These are phyloP conservation scores for Pneumocystis sp. DNA, from an alignment of 1,139 yeast genomes.

Conservation along the genomic window DNA sequence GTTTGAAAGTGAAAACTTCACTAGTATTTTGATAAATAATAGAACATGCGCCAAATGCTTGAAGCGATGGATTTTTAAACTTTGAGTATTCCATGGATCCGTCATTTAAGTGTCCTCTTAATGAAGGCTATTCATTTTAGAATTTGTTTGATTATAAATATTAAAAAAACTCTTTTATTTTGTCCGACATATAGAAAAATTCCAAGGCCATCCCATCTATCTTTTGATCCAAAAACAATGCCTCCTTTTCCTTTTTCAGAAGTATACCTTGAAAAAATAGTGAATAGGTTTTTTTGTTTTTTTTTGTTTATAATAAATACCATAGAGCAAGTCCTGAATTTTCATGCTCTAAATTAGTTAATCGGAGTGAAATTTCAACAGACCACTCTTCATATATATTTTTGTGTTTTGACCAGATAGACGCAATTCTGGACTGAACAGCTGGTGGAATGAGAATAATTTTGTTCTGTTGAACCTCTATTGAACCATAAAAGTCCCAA, in stretches of 20 bases:
- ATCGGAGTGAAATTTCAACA: background rate
- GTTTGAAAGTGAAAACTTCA: conserved; percentile 19
- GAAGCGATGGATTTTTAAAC: conserved; percentile 11
- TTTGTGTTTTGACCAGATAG: background rate
- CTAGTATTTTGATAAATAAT: conserved; percentile 25
- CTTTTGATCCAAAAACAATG: conserved; percentile 25
- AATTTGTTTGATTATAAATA: conserved; percentile 10
- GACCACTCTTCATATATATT: background rate
- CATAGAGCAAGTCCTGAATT: background rate
- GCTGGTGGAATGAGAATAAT: background rate
- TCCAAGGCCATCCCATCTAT: conserved; percentile 29
- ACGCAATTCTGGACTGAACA: background rate
- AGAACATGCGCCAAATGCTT: conserved; percentile 26
- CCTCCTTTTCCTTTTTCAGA: conserved; percentile 18
- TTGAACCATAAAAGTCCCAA: background rate
- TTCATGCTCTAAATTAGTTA: background rate
- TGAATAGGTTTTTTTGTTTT: background rate
- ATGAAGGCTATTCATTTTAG: conserved; percentile 17
- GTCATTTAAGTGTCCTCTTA: conserved; percentile 29
- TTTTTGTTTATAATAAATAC: background rate
- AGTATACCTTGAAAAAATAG: conserved; percentile 16
- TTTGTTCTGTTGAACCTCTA: background rate
- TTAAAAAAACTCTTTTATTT: conserved; percentile 10
- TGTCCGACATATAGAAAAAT: conserved; percentile 22
- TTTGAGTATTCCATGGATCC: conserved; percentile 17